Conservation (phyloP, 495 filamentous ascomycete genomes). For the Xylaria flabelliformis region DNA sequence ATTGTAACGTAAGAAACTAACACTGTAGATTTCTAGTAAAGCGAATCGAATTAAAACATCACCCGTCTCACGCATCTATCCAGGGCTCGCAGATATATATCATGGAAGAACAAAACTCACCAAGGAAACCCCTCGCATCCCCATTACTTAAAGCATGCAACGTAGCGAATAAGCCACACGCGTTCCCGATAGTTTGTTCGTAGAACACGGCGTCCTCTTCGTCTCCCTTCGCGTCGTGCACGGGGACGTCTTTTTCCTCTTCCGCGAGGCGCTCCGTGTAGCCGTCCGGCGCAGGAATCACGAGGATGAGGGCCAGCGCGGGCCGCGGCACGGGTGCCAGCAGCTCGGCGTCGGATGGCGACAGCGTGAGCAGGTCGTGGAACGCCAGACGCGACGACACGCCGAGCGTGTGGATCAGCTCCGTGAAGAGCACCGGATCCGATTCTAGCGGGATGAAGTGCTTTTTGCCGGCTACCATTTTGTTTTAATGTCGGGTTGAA, state of each 20-base stretch:
- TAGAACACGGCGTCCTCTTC: constrained; percentile 71
- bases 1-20: not conserved
- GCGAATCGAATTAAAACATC: not conserved
- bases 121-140: constrained; percentile 54
- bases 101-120: constrained; percentile 30
- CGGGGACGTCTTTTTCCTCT: constrained; percentile 58
- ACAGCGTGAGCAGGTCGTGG: constrained; percentile 77
- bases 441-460: constrained; percentile 40
- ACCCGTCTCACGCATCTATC: not conserved
- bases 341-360: constrained; percentile 48
- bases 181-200: constrained; percentile 83
- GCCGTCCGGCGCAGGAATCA: constrained; percentile 39
- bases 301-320: constrained; percentile 64
- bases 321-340: constrained; percentile 75
- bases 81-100: not conserved
- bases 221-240: constrained; percentile 36
- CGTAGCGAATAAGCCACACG: constrained; percentile 80
- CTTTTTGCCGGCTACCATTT: constrained; percentile 21
- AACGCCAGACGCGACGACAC: constrained; percentile 68
- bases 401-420: constrained; percentile 74
- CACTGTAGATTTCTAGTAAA: not conserved
- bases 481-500: too few relatives aligned
- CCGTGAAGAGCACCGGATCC: constrained; percentile 77
- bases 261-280: constrained; percentile 59
- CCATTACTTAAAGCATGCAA: constrained; percentile 70